A percentile compares a stretch with the other conserved stretches of the same genome.
These are phyloP conservation scores for Suillus paluster DNA, from an alignment of 768 basidiomycete genomes.

Conservation along the genomic window DNA sequence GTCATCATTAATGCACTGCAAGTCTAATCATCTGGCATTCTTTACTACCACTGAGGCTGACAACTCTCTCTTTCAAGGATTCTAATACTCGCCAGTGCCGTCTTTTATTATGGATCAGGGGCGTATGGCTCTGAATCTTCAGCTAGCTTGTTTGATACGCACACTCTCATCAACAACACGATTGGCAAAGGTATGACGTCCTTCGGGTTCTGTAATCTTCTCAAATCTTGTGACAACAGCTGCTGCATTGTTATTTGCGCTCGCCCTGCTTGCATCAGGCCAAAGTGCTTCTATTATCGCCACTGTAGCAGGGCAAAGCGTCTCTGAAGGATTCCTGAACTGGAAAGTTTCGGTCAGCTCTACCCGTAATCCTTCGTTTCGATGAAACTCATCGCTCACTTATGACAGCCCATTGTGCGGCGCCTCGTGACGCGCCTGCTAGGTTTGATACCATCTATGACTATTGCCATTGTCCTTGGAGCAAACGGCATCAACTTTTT, in stretches of 20 bases:
- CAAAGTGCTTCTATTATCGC: conserved; percentile 91
- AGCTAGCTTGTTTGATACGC: too few relatives aligned
- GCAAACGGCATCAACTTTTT: conserved; percentile 71
- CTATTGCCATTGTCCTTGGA: conserved; percentile 76
- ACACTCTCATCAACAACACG: conserved; percentile 66
- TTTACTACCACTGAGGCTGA: neutral
- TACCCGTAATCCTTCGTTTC: conserved; percentile 9
- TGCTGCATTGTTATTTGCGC: conserved; percentile 85
- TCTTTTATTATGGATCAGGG: too few relatives aligned
- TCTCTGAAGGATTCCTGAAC: too few relatives aligned
- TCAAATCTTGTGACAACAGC: conserved; percentile 45
- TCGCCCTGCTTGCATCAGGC: conserved; percentile 83
- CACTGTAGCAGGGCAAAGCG: conserved; percentile 86
- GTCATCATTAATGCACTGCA: conserved; percentile 86
- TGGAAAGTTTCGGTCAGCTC: conserved; percentile 66
- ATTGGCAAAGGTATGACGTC: conserved; percentile 65
- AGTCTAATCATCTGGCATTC: conserved; percentile 29
- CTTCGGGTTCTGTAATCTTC: neutral
- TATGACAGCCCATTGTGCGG: conserved; percentile 65
- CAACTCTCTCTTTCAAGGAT: conserved; percentile 54
- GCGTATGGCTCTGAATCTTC: too few relatives aligned
- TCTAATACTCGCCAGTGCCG: too few relatives aligned
- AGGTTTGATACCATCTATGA: conserved; percentile 81
- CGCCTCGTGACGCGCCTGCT: conserved; percentile 84
- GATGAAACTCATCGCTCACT: conserved; percentile 33